A percentile compares a stretch with the other conserved stretches of the same genome.
These are phyloP conservation scores for Fagopyrum homotropicum DNA, from an alignment of 148 eudicot genomes.

Conservation along the genomic window DNA sequence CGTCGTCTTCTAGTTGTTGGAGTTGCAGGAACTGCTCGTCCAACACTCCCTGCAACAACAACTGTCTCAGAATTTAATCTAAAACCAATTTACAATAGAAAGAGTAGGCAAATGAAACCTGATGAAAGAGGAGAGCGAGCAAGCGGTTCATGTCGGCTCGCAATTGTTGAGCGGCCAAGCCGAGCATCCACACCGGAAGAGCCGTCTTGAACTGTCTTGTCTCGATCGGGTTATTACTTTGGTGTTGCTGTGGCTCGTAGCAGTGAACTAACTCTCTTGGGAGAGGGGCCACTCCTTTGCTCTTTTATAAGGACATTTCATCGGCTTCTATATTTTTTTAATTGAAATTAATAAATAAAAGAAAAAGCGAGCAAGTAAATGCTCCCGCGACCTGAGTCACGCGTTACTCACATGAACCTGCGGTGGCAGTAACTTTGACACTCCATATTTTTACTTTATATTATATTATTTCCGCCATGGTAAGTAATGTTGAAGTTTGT, in stretches of 20 bases:
- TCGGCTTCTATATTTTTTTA: too few relatives aligned
- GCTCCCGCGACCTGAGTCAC: neutral
- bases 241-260: too few relatives aligned
- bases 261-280: too few relatives aligned
- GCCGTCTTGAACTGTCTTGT: slow-evolving; percentile 59
- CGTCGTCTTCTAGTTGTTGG: slow-evolving; percentile 81
- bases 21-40: slow-evolving; percentile 93
- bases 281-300: neutral
- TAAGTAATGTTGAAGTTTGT: neutral
- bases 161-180: slow-evolving; percentile 63
- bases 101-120: slow-evolving; percentile 16
- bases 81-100: too few relatives aligned
- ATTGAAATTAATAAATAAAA: too few relatives aligned
- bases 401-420: neutral
- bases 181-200: slow-evolving; percentile 90
- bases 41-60: slow-evolving; percentile 47
- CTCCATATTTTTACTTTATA: neutral
- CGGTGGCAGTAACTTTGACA: neutral
- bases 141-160: slow-evolving; percentile 90
- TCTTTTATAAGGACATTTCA: neutral
- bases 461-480: too few relatives aligned
- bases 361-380: neutral
- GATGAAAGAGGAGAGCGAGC: slow-evolving; percentile 80
- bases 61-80: too few relatives aligned
- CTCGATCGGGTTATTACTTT: too few relatives aligned